phyloP scores from a whole-genome alignment of 352 stramenopile species.

The Discostella stelligera region DNA sequence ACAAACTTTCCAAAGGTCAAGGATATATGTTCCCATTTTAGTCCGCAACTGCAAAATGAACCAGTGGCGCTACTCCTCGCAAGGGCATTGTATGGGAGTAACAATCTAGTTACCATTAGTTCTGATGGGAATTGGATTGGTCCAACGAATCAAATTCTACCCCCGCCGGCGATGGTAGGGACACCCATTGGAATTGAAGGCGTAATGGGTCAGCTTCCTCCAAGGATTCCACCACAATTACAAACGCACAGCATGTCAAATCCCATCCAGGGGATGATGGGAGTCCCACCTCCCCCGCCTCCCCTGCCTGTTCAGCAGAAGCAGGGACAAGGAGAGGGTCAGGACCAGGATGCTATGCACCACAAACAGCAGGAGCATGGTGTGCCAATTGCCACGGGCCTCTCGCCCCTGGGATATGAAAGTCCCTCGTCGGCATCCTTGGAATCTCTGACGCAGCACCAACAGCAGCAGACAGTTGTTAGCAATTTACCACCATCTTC shows the following conservation, averaged over 20 bases:
- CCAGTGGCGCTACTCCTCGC: constrained; percentile 29
- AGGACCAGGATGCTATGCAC: neutral
- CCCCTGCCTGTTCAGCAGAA: constrained; percentile 3
- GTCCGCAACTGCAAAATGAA: constrained; percentile 1
- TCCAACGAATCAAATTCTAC: constrained; percentile 40
- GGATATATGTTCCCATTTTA: constrained; percentile 51
- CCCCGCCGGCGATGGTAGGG: constrained; percentile 3
- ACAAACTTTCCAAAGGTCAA: constrained; percentile 67
- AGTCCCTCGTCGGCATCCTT: constrained; percentile 44
- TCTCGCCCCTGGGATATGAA: constrained; percentile 8
- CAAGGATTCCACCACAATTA: constrained; percentile 21
- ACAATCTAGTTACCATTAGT: constrained; percentile 45
- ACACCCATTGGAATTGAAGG: constrained; percentile 5
- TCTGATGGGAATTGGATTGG: constrained; percentile 56
- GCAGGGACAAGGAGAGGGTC: neutral
- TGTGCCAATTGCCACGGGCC: constrained; percentile 1
- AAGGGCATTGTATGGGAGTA: constrained; percentile 47
- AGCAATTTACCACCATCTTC: constrained; percentile 7
- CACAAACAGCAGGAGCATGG: constrained; percentile 12
- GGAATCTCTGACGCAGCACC: constrained; percentile 39
- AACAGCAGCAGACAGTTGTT: constrained; percentile 14
- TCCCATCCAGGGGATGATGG: constrained; percentile 28
- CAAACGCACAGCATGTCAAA: constrained; percentile 29
- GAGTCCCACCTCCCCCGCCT: constrained; percentile 9
- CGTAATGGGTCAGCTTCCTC: constrained; percentile 9